These are phyloP conservation scores for Proliferodiscus dingleyae DNA, from an alignment of 2,329 filamentous ascomycete genomes.

Conservation along the genomic window DNA sequence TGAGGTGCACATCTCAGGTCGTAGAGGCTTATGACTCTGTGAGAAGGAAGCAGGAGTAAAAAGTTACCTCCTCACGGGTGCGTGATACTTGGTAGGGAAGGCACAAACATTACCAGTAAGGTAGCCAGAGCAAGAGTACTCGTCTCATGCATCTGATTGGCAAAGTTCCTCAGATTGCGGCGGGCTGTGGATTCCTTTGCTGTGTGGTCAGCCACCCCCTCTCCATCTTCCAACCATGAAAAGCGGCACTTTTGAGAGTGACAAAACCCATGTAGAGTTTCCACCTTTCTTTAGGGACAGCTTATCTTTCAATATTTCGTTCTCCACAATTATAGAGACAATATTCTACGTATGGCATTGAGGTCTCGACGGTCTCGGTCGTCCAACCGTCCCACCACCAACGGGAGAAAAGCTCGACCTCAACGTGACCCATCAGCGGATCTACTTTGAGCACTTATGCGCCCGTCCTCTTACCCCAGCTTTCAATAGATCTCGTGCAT, in stretches of 20 bases:
- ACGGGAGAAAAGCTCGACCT: background rate
- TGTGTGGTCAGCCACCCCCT: background rate
- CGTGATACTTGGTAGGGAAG: too few species aligned
- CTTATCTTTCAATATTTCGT: conserved; percentile 1
- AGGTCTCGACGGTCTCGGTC: background rate
- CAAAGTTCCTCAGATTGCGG: too few species aligned
- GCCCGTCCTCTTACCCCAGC: background rate
- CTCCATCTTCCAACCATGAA: background rate
- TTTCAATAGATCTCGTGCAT: background rate
- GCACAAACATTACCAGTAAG: too few species aligned
- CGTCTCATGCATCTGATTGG: too few species aligned
- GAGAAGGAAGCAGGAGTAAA: too few species aligned
- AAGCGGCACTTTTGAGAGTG: background rate
- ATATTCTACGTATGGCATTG: background rate
- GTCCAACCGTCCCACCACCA: background rate
- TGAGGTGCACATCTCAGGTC: too few species aligned
- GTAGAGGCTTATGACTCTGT: too few species aligned
- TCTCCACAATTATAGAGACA: conserved; percentile 1
- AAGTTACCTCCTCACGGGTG: too few species aligned
- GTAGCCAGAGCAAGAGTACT: too few species aligned
- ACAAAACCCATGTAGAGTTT: background rate
- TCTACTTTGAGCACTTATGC: background rate
- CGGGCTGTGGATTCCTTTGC: background rate
- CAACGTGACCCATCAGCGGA: background rate
- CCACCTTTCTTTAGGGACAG: background rate